Evolutionary conservation across 2,329 filamentous ascomycete genomes (phyloP).

Genomic region (Sarocladium kiliense): DNA sequence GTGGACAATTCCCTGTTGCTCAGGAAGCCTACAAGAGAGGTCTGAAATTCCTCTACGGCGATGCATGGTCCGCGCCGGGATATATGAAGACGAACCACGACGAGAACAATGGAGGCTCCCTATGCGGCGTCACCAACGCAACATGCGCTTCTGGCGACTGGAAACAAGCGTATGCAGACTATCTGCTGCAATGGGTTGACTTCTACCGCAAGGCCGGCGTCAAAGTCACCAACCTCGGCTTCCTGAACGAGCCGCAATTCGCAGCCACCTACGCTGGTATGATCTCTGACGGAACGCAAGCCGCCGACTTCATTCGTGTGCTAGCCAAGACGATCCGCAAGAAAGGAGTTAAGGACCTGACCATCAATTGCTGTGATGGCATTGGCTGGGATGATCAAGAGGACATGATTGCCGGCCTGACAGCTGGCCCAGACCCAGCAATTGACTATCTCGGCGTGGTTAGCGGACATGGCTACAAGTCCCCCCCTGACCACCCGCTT

Average conservation of each 20-base stretch:
- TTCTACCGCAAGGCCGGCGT: background rate
- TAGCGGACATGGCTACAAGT: background rate
- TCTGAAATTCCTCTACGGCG: background rate
- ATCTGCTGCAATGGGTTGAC: background rate
- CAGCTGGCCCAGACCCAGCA: background rate
- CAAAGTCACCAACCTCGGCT: background rate
- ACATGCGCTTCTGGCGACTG: background rate
- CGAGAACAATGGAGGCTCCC: background rate
- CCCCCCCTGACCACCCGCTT: background rate
- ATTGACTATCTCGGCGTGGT: background rate
- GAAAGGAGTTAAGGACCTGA: background rate
- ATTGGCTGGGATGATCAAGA: background rate
- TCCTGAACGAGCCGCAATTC: conserved; percentile 1
- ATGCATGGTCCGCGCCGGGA: background rate
- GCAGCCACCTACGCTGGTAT: background rate
- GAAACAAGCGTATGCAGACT: background rate
- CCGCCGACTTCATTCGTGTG: background rate
- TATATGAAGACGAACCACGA: conserved; percentile 3
- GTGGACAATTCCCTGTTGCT: background rate
- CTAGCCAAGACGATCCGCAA: background rate
- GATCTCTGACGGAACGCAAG: background rate
- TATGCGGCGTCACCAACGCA: background rate
- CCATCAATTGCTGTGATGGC: background rate
- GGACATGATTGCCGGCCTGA: background rate
- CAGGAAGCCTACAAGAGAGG: background rate